A percentile compares a stretch with the other conserved stretches of the same genome.
Conservation (phyloP, 2,329 filamentous ascomycete species). For the Fusarium oxysporum region DNA sequence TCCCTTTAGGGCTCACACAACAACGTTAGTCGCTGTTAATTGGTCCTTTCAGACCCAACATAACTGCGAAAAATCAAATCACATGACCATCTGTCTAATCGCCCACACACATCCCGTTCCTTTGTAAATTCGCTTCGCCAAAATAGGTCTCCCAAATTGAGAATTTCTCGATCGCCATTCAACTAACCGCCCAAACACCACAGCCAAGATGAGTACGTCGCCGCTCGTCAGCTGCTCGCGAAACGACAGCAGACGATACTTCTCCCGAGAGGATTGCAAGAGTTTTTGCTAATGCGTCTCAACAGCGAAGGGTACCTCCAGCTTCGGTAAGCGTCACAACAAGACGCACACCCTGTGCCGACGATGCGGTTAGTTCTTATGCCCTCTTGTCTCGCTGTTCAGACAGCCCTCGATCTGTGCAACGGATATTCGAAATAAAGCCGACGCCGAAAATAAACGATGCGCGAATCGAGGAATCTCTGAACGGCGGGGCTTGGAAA, state of each 20-base stretch:
- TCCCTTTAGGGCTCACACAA: too few relatives aligned
- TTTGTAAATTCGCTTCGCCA: conserved; percentile 45
- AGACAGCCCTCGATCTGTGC: conserved; percentile 29
- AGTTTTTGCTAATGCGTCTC: conserved; percentile 43
- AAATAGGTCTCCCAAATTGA: conserved; percentile 52
- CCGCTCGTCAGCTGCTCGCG: conserved; percentile 29
- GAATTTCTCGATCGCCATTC: conserved; percentile 53
- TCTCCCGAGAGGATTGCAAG: conserved; percentile 22
- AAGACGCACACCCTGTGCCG: conserved; percentile 98
- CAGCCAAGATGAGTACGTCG: conserved; percentile 70
- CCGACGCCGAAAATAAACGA: conserved; percentile 17
- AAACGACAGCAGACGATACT: conserved; percentile 30
- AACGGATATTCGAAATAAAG: conserved; percentile 22
- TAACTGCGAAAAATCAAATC: too few relatives aligned
- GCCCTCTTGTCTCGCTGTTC: conserved; percentile 23
- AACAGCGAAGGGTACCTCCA: conserved; percentile 69
- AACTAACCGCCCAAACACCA: conserved; percentile 56
- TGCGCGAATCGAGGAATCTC: conserved; percentile 31
- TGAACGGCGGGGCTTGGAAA: conserved; percentile 12
- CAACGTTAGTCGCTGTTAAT: too few relatives aligned
- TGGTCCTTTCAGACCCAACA: too few relatives aligned
- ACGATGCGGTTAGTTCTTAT: conserved; percentile 86
- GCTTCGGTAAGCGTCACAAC: conserved; percentile 81
- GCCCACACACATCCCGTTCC: too few relatives aligned
- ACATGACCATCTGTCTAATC: too few relatives aligned